Base-by-base conservation (phyloP, 345 rosid species). In the Limnanthes douglasii region DNA sequence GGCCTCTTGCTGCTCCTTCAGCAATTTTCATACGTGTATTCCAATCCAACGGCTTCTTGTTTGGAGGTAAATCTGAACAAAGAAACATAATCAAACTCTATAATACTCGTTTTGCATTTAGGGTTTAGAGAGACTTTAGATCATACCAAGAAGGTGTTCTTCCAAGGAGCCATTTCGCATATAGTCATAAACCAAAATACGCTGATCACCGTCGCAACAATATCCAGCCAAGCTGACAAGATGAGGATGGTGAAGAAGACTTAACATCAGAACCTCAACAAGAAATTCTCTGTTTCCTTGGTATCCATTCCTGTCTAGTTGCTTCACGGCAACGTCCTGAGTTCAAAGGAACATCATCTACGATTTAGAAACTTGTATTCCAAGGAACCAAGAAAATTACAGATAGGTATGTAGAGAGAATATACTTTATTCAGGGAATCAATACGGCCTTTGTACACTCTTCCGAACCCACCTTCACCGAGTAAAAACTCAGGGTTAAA, bases 391-490 rank as follows among this genome's bases (percentile, higher is more conserved):
- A 20, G 10, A 27, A 11, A 4, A 14, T 22, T 10, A 29, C 11
- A 35, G 16, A 46, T 12, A 15, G 11, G 21, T 21, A 11, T n/a
- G 16, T 12, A 16, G 18, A 8, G 34, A 50, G n/a, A 29, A 15
- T 7, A 16, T 71, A 78, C 93, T 39, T 67, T 53, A 27, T 73
- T 56, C 16, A 40, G 46, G 39, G 41, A 43, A 36, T 69, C 79
- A 16, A 79, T 31, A 0, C 45, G 34, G 3, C 86, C 97, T 57
- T 64, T 76, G 56, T 83, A 88, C 11, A 83, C 95, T 69, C 84
- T 88, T 18, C 97, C 97, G 27, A 83, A 88, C 11, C 97, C 97
- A 1, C 97, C 97, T 72, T 88, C 95, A 4, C 97, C 97, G 2
- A 88, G 65, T 34, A 69, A 66, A 58, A 67, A 58, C 0, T 70